Evolutionary conservation across 2,329 filamentous ascomycete genomes (phyloP), one percentile per base, ranked within the genome.

Genomic region (Scedosporium boydii): DNA sequence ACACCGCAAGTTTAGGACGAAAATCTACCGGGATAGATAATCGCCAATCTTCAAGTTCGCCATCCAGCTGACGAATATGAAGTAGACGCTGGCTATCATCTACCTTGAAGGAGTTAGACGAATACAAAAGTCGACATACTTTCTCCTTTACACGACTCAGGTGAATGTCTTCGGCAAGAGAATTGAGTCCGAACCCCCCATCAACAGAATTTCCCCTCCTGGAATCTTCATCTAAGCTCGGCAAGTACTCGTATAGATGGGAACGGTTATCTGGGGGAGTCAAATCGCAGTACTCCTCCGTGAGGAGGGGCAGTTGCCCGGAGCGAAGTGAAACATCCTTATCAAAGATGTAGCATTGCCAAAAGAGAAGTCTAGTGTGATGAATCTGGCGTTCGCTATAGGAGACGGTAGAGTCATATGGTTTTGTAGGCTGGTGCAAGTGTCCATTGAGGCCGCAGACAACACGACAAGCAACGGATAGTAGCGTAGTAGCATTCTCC

Each of bases 11-110:
- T 0, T 73, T 75, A 0, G 82, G 83, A 2, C 81, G 73, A 62
- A 74, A 78, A 6, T 73, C 66, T 0, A 68, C 66, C 0, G 80
- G 78, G 0, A 85, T 67, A 0, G 81, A 80, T 1, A 77, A 66
- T 0, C 83, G 75, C 83, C 83, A 86, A 12, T 69, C 69, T 57
- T 86, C 83, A 0, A 86, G 71, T 34, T 84, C 80, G 23, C 82
- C 79, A 63, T 86, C 83, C 0, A 86, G 71, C 67, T 83, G 78
- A 5, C 82, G 77, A 12, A 86, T 84, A 3, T 80, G 77, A 9
- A 77, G 76, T 2, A 86, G 71, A 0, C 85, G 69, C 62, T 85
- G 80, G 0, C 81, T 80, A 48, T 84, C 81, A 0, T 79, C 76
- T 64, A 83, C 85, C 12, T 74, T 74, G 1, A 78, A 66, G 0